Evolutionary conservation across 176 grass and related monocot genomes (phyloP).

Genomic region (Bothriochloa decipiens): DNA sequence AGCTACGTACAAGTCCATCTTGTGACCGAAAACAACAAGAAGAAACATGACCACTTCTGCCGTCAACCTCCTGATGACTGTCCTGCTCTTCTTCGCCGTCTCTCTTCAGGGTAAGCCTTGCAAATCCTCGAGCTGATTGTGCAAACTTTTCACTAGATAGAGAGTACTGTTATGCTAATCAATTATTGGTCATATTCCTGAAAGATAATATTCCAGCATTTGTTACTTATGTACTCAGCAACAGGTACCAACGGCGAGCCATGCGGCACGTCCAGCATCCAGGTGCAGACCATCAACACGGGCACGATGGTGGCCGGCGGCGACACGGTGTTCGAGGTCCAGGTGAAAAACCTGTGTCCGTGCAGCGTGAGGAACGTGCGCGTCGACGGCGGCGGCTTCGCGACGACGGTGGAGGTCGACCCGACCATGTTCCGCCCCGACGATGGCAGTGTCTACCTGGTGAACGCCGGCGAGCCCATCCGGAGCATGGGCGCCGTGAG

Average conservation of each 20-base stretch:
- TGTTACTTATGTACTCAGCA: not conserved
- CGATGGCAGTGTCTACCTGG: constrained; percentile 47
- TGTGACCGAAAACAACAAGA: not conserved
- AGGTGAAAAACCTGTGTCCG: constrained; percentile 67
- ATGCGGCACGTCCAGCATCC: constrained; percentile 49
- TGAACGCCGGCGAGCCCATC: constrained; percentile 56
- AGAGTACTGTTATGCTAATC: not conserved
- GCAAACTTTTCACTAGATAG: not conserved
- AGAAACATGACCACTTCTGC: not conserved
- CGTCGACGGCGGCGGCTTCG: constrained; percentile 53
- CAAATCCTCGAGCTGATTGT: not conserved
- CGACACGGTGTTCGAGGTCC: constrained; percentile 65
- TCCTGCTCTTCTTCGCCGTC: not conserved
- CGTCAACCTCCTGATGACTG: not conserved
- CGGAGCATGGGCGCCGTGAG: constrained; percentile 45
- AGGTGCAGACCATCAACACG: constrained; percentile 63
- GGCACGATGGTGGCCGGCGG: constrained; percentile 6
- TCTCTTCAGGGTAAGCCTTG: not conserved
- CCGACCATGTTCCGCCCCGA: constrained; percentile 46
- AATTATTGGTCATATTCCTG: not conserved
- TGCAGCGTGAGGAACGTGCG: constrained; percentile 52
- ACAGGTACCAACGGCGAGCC: constrained; percentile 26
- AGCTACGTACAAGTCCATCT: not conserved
- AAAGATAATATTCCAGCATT: not conserved
- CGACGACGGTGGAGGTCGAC: constrained; percentile 50